Percentiles rank a stretch among this genome's conserved stretches.
Evolutionary conservation across 1,284 basidiomycete genomes (phyloP).

Genomic region (Pterulicium gracile): DNA sequence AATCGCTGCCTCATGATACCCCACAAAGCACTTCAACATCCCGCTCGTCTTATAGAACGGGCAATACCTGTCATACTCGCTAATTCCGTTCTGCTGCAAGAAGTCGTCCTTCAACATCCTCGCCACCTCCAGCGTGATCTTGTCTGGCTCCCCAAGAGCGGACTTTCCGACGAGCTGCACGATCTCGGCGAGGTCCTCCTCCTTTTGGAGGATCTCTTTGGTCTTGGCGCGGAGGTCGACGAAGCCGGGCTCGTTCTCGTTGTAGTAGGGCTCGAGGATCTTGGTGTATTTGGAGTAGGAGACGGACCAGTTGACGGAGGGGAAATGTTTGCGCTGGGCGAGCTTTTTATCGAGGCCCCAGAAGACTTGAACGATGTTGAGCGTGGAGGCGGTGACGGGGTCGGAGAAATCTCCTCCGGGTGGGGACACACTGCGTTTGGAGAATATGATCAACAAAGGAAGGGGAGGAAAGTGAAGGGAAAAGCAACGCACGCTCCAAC

Average conservation of each 20-base stretch:
- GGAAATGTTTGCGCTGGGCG: slow-evolving; percentile 97
- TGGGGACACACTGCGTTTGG: slow-evolving; percentile 73
- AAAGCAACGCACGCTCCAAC: slow-evolving; percentile 82
- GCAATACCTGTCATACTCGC: slow-evolving; percentile 94
- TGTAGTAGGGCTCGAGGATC: slow-evolving; percentile 91
- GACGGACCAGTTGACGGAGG: slow-evolving; percentile 97
- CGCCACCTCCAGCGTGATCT: slow-evolving; percentile 97
- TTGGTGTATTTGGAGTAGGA: slow-evolving; percentile 99
- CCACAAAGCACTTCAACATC: slow-evolving; percentile 94
- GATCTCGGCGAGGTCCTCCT: slow-evolving; percentile 97
- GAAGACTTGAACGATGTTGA: slow-evolving; percentile 99
- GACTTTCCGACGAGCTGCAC: slow-evolving; percentile 99
- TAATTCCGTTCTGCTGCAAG: slow-evolving; percentile 98
- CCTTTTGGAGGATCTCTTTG: slow-evolving; percentile 97
- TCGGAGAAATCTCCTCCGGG: slow-evolving; percentile 99
- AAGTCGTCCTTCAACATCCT: slow-evolving; percentile 98
- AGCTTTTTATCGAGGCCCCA: slow-evolving; percentile 95
- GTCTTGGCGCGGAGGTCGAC: slow-evolving; percentile 85
- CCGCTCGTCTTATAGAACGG: slow-evolving; percentile 97
- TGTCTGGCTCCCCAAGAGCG: slow-evolving; percentile 94
- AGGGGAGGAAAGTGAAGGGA: slow-evolving; percentile 1
- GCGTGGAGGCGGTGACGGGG: slow-evolving; percentile 94
- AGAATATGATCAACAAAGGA: slow-evolving; percentile 10
- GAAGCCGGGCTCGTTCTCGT: slow-evolving; percentile 86
- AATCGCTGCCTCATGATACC: slow-evolving; percentile 86